A percentile compares a stretch with the other conserved stretches of the same genome.
Conservation (phyloP, 1,284 basidiomycete genomes). For the Ceratobasidium sp. region DNA sequence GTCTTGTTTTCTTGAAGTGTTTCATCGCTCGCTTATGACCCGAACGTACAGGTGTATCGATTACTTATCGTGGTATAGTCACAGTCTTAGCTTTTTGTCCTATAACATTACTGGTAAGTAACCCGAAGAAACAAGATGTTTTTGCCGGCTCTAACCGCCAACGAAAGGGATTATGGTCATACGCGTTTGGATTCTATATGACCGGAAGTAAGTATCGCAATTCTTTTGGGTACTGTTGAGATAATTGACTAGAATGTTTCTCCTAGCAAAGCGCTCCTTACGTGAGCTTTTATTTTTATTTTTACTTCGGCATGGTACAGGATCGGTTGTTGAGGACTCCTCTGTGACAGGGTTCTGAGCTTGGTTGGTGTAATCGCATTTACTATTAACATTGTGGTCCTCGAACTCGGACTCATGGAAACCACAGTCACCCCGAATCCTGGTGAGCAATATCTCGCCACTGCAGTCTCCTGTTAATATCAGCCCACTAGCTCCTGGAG, state of each 20-base stretch:
- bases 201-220: constrained; percentile 7
- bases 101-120: constrained; percentile 13
- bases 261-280: not conserved
- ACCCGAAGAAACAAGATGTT: not conserved
- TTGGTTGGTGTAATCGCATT: not conserved
- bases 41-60: not conserved
- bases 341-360: not conserved
- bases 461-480: too few relatives aligned
- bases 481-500: not conserved
- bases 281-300: not conserved
- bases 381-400: not conserved
- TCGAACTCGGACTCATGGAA: not conserved
- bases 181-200: constrained; percentile 11
- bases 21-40: not conserved
- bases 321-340: too few relatives aligned
- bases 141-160: not conserved
- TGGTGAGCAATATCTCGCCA: not conserved
- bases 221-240: not conserved
- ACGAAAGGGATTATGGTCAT: constrained; percentile 9
- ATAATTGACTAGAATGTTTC: too few relatives aligned
- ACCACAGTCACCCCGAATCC: not conserved
- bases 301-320: not conserved
- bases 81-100: not conserved
- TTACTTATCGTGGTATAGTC: not conserved
- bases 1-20: not conserved